Percentiles rank a stretch among this genome's conserved stretches.
These are phyloP conservation scores for Vitis rotundifolia DNA, from an alignment of 164 flowering plant species.

Conservation along the genomic window DNA sequence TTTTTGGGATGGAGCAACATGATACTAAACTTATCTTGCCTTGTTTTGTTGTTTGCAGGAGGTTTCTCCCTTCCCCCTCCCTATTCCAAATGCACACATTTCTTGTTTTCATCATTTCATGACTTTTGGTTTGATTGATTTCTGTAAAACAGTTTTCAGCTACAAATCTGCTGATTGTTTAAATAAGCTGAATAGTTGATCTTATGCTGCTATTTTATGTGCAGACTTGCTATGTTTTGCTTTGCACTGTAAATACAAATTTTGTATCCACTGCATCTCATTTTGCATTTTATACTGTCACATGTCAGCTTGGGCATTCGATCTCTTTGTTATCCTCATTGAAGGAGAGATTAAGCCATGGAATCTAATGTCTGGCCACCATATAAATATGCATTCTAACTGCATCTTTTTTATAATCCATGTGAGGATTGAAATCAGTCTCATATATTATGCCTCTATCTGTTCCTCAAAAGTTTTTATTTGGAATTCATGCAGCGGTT, in stretches of 20 bases:
- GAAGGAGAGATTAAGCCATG: background rate
- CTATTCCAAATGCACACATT: no score
- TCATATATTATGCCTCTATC: no score
- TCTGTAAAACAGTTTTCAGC: background rate
- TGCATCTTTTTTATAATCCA: background rate
- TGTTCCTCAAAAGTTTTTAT: background rate
- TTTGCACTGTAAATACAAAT: background rate
- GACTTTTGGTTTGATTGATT: no score
- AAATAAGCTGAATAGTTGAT: background rate
- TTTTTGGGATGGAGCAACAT: no score
- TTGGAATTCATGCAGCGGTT: constrained; percentile 53
- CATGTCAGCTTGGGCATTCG: background rate
- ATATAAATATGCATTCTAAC: background rate
- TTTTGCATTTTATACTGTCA: background rate
- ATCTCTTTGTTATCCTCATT: no score
- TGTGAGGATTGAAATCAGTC: no score
- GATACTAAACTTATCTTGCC: no score
- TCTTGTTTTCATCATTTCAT: no score
- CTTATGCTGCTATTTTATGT: background rate
- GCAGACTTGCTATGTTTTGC: background rate
- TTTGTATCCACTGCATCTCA: background rate
- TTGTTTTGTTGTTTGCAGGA: no score
- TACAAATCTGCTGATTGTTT: background rate
- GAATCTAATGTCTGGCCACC: background rate
- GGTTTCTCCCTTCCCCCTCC: no score